These are phyloP conservation scores for Adansonia gregorii DNA, from an alignment of 441 rosid genomes.

Conservation along the genomic window DNA sequence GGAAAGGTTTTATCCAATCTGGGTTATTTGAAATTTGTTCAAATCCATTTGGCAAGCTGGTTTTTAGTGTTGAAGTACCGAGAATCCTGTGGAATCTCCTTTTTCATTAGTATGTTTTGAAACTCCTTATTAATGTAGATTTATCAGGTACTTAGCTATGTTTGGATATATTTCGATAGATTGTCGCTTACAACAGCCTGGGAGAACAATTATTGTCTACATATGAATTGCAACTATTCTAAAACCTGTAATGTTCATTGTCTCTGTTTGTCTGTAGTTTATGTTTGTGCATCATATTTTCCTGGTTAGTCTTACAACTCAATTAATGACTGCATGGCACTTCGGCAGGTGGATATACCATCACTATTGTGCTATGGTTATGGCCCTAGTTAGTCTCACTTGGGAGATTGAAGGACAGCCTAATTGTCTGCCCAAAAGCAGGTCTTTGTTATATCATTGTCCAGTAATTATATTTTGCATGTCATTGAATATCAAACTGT, in stretches of 20 bases:
- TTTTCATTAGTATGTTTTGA: neutral
- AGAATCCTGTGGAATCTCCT: slow-evolving; percentile 5
- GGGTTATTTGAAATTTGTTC: neutral
- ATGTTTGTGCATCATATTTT: neutral
- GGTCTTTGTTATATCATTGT: slow-evolving; percentile 47
- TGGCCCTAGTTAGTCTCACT: slow-evolving; percentile 97
- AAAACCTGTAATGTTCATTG: neutral
- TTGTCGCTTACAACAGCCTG: neutral
- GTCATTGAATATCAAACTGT: slow-evolving; percentile 23
- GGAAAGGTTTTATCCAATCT: neutral
- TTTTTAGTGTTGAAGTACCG: neutral
- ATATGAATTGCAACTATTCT: neutral
- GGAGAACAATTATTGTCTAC: neutral
- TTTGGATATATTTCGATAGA: neutral
- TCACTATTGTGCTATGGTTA: slow-evolving; percentile 91
- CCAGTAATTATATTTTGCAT: slow-evolving; percentile 21
- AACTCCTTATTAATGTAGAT: neutral
- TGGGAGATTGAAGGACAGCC: slow-evolving; percentile 98
- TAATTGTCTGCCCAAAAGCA: slow-evolving; percentile 89
- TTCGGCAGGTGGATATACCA: slow-evolving; percentile 95
- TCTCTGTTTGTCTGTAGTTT: neutral
- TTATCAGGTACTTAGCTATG: neutral
- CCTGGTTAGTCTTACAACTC: slow-evolving; percentile 6
- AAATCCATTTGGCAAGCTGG: neutral
- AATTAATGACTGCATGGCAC: slow-evolving; percentile 16